Base-by-base conservation (phyloP, 169 alveolate genomes). In the Besnoitia besnoiti region DNA sequence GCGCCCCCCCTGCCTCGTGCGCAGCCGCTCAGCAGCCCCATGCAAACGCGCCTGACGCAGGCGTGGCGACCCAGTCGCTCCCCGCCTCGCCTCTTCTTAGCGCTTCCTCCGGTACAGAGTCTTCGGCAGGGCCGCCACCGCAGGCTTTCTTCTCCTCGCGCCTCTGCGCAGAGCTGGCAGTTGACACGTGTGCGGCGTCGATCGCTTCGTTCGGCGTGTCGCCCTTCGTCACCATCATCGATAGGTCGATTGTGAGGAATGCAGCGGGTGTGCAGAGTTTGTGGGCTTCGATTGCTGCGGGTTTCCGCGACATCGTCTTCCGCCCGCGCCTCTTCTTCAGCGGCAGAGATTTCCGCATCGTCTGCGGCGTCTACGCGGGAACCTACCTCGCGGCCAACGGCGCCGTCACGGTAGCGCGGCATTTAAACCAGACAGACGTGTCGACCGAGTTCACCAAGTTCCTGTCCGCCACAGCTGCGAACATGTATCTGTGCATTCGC, bases 351-450 rank as follows among this genome's bases (percentile, higher is more conserved):
- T 90, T 90, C 51, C 49, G 84, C 2, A 51, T 90, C 37, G 90
- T 90, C 35, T 80, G 55, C 44, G 94, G 94, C 37, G 85, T 90
- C n/a, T 90, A 90, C 62, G 85, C 85, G 30, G 90, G 85, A 44
- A 90, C 94, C 30, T 90, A 90, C 85, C n/a, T 80, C n/a, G 90
- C 84, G 50, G 94, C 94, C 30, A 90, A 90, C 84, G 49, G 76
- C 21, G 85, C 92, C 27, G 82, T n/a, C 46, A 73, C 82, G 44
- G 19, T 73, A 3, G 82, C 44, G 8, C 82, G 21, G n/a, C 27
- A 73, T 24, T 73, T 73, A 7, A 19, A 1, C 46, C 82, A 16
- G 2, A 1, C 47, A 2, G 90, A 61, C 8, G 21, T 61, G 44
- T 16, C 79, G 27, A 14, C 93, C 5, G 82, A 30, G 55, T 37